Evolutionary conservation across 441 rosid genomes (phyloP).

Genomic region (Biscutella laevigata): DNA sequence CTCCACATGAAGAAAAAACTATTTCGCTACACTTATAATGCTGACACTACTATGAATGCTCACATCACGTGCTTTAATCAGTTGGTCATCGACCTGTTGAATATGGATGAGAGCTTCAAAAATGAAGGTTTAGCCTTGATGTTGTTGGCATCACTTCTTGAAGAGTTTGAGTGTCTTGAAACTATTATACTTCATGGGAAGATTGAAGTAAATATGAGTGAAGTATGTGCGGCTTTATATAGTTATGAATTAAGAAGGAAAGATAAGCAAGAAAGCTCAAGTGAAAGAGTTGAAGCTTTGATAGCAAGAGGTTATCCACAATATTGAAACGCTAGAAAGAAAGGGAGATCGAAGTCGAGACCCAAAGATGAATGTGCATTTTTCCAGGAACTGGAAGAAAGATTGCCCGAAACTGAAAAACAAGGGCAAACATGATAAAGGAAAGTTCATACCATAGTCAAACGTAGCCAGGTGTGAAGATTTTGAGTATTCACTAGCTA

Average conservation of each 20-base stretch:
- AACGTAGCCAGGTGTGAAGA: background rate
- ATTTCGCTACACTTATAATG: background rate
- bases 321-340: background rate
- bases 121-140: background rate
- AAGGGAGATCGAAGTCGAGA: background rate
- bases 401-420: background rate
- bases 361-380: too few relatives aligned
- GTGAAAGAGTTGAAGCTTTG: background rate
- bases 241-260: background rate
- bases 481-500: too few relatives aligned
- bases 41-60: background rate
- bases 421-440: too few relatives aligned
- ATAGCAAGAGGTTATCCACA: background rate
- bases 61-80: background rate
- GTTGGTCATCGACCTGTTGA: too few relatives aligned
- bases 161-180: background rate
- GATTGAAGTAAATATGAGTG: background rate
- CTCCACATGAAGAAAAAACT: background rate
- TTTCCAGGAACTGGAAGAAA: background rate
- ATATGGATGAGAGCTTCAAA: too few relatives aligned
- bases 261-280: too few relatives aligned
- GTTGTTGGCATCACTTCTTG: background rate
- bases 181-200: background rate
- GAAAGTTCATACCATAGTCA: too few relatives aligned
- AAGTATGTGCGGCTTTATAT: background rate